These are phyloP conservation scores for Chaetomium fimeti DNA, from an alignment of 495 filamentous ascomycete genomes.

Conservation along the genomic window DNA sequence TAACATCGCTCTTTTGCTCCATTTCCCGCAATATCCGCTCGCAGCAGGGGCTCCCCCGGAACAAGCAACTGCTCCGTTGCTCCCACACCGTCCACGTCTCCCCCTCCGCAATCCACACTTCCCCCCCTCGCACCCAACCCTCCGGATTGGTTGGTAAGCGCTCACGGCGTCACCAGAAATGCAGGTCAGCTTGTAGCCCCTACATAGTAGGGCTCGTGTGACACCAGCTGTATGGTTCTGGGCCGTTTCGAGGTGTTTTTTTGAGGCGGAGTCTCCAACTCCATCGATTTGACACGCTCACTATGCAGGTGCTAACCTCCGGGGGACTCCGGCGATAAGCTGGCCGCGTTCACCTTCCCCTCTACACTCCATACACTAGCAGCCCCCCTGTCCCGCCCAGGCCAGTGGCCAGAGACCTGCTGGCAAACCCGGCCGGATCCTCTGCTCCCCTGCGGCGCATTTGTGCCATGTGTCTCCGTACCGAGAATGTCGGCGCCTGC, in stretches of 20 bases:
- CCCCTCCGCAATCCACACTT: background rate
- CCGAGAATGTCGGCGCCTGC: constrained; percentile 13
- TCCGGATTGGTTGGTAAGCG: constrained; percentile 13
- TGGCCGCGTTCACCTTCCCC: too few species aligned
- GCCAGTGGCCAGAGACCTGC: too few species aligned
- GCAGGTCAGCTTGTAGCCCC: constrained; percentile 10
- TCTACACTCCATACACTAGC: too few species aligned
- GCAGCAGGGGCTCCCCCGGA: background rate
- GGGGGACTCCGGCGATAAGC: background rate
- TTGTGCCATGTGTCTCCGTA: background rate
- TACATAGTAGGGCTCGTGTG: background rate
- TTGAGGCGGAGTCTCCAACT: background rate
- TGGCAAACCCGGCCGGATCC: background rate
- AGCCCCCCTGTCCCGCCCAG: background rate
- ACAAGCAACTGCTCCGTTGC: background rate
- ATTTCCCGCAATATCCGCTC: background rate
- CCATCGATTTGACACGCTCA: background rate
- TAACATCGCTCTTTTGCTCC: background rate
- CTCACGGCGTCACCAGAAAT: background rate
- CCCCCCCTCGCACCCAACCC: too few species aligned
- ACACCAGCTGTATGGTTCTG: background rate
- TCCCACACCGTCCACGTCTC: background rate
- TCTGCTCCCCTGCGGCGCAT: constrained; percentile 13
- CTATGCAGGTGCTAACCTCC: background rate
- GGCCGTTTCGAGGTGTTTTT: background rate